Evolutionary conservation across 129 eudicot genomes (phyloP).

Genomic region (Rutidosis leptorrhynchoides): DNA sequence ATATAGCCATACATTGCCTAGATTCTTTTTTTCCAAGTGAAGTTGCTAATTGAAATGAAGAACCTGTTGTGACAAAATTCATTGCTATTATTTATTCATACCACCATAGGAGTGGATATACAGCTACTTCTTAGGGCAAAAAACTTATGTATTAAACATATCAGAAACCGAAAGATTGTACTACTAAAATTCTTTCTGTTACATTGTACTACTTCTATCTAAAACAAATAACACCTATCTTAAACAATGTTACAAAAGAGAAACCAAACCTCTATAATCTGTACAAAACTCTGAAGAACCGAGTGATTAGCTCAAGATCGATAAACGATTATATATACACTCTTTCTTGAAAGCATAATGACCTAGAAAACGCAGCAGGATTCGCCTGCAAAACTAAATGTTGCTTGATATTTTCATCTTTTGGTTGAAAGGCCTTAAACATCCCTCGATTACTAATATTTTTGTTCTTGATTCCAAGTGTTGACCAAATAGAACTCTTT

Average conservation of each 20-base stretch:
- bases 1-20: not conserved
- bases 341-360: constrained; percentile 65
- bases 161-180: not conserved
- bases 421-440: constrained; percentile 56
- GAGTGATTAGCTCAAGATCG: not conserved
- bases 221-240: too few relatives aligned
- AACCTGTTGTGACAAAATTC: not conserved
- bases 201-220: constrained; percentile 2
- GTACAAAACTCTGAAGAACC: constrained; percentile 1
- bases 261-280: constrained; percentile 13
- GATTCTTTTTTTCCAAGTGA: not conserved
- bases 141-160: not conserved
- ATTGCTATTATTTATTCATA: too few relatives aligned
- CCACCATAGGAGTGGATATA: too few relatives aligned
- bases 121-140: not conserved
- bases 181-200: not conserved
- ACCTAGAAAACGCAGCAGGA: constrained; percentile 70
- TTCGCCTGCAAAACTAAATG: constrained; percentile 48
- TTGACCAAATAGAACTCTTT: constrained; percentile 71
- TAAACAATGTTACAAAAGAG: not conserved
- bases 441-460: constrained; percentile 33
- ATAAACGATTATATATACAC: constrained; percentile 22
- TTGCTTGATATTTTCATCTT: constrained; percentile 36
- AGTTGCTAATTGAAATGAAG: not conserved
- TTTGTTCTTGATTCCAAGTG: constrained; percentile 63